phyloP scores from a whole-genome alignment of 495 filamentous ascomycete species.

The Rhypophila decipiens region DNA sequence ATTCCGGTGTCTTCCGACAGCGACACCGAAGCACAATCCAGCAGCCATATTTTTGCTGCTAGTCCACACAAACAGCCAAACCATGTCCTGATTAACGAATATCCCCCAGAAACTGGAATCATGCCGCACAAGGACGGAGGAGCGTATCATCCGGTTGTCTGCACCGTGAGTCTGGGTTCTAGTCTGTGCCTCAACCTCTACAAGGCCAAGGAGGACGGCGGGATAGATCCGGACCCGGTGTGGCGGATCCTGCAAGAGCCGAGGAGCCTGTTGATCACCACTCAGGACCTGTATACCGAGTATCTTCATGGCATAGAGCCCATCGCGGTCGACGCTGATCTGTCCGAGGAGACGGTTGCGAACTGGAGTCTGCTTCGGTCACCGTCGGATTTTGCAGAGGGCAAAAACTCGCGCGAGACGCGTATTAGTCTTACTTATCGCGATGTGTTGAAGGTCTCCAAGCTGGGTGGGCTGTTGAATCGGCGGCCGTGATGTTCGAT shows the following conservation, averaged over 20 bases:
- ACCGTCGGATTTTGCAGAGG: constrained; percentile 46
- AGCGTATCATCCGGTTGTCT: constrained; percentile 82
- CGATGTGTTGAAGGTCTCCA: constrained; percentile 83
- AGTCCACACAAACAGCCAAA: constrained; percentile 76
- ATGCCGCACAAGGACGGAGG: constrained; percentile 93
- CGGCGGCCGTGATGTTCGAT: constrained; percentile 11
- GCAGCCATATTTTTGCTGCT: constrained; percentile 63
- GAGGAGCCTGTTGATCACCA: constrained; percentile 73
- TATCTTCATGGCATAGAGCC: constrained; percentile 74
- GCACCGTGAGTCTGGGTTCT: constrained; percentile 79
- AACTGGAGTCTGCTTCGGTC: constrained; percentile 80
- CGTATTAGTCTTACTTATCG: constrained; percentile 87
- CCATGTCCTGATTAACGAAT: constrained; percentile 92
- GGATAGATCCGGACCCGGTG: constrained; percentile 37
- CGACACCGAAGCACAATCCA: too few species aligned
- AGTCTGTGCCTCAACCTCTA: constrained; percentile 74
- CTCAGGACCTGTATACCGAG: constrained; percentile 58
- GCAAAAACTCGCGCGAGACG: constrained; percentile 55
- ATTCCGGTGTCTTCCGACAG: constrained; percentile 31
- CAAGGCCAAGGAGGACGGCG: constrained; percentile 51
- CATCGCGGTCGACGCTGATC: constrained; percentile 49
- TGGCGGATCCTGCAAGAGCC: constrained; percentile 83
- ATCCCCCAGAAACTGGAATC: constrained; percentile 80
- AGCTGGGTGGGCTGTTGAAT: constrained; percentile 55
- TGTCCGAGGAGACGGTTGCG: constrained; percentile 57